These are phyloP conservation scores for Colletotrichum theobromicola DNA, from an alignment of 2,329 filamentous ascomycete genomes.

Conservation along the genomic window DNA sequence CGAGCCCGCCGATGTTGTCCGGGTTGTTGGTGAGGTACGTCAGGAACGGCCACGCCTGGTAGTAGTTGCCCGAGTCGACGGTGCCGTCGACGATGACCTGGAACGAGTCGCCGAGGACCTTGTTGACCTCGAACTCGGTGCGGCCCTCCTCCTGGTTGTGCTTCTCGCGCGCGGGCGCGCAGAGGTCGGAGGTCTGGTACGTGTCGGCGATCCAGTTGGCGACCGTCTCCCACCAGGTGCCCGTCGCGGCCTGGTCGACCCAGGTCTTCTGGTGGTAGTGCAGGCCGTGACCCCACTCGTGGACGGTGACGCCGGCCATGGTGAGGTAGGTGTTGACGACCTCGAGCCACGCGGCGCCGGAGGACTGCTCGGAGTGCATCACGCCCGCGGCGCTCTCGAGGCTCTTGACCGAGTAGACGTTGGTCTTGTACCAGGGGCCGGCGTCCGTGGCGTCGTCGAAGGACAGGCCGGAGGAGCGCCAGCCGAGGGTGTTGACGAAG, in stretches of 20 bases:
- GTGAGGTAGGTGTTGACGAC: conserved; percentile 44
- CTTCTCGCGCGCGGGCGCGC: conserved; percentile 40
- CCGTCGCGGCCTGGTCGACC: conserved; percentile 49
- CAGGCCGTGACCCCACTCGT: conserved; percentile 55
- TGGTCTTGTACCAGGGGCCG: conserved; percentile 51
- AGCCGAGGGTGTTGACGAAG: conserved; percentile 41
- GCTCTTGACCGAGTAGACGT: conserved; percentile 45
- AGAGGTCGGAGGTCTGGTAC: conserved; percentile 49
- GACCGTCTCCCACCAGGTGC: conserved; percentile 57
- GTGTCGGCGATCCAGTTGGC: conserved; percentile 56
- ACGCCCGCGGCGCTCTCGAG: conserved; percentile 45
- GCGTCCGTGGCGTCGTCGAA: conserved; percentile 36
- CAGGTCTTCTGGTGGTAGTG: conserved; percentile 49
- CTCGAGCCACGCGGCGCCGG: conserved; percentile 48
- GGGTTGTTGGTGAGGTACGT: conserved; percentile 54
- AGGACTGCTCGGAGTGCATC: conserved; percentile 42
- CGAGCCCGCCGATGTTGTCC: conserved; percentile 45
- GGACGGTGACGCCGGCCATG: conserved; percentile 46
- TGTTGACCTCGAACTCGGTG: conserved; percentile 46
- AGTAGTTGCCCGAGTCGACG: conserved; percentile 48
- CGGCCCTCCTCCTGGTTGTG: conserved; percentile 37
- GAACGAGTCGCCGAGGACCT: conserved; percentile 51
- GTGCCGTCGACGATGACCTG: conserved; percentile 54
- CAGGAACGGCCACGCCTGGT: conserved; percentile 57
- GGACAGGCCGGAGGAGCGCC: conserved; percentile 42